A percentile compares a stretch with the other conserved stretches of the same genome.
phyloP scores from a whole-genome alignment of 2,329 filamentous ascomycete genomes.

The Trichoderma sp. region DNA sequence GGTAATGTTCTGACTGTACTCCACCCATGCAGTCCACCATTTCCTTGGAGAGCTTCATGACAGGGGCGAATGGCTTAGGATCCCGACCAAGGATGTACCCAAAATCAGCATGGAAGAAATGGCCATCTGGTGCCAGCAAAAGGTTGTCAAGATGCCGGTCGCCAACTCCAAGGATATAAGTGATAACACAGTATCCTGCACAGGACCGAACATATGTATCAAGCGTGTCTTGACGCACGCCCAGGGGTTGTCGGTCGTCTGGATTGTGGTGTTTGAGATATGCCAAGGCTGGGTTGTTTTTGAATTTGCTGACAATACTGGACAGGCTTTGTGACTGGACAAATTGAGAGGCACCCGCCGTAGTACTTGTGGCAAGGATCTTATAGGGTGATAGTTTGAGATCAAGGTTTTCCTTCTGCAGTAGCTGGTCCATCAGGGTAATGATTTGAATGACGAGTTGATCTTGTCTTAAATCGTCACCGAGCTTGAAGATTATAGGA shows the following conservation, averaged over 20 bases:
- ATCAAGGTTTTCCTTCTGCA: slow-evolving; percentile 95
- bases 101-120: slow-evolving; percentile 99
- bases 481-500: slow-evolving; percentile 94
- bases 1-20: slow-evolving; percentile 75
- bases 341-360: slow-evolving; percentile 90
- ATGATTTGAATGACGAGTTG: slow-evolving; percentile 97
- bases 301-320: slow-evolving; percentile 80
- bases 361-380: slow-evolving; percentile 88
- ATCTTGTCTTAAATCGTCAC: slow-evolving; percentile 93
- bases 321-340: slow-evolving; percentile 84
- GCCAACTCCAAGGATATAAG: slow-evolving; percentile 93
- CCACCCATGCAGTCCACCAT: slow-evolving; percentile 99
- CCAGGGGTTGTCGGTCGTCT: slow-evolving; percentile 76
- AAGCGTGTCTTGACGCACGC: slow-evolving; percentile 87
- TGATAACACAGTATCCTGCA: slow-evolving; percentile 97
- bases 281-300: slow-evolving; percentile 69
- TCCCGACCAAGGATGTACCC: slow-evolving; percentile 97
- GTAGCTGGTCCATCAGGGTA: slow-evolving; percentile 92
- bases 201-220: slow-evolving; percentile 96
- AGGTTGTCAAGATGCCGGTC: slow-evolving; percentile 96
- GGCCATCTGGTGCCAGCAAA: slow-evolving; percentile 81
- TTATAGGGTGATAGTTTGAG: slow-evolving; percentile 94
- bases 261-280: slow-evolving; percentile 91
- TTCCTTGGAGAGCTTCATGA: slow-evolving; percentile 95
- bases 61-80: slow-evolving; percentile 93